Conservation (phyloP, 306 rosid genomes). For the Vicia faba region DNA sequence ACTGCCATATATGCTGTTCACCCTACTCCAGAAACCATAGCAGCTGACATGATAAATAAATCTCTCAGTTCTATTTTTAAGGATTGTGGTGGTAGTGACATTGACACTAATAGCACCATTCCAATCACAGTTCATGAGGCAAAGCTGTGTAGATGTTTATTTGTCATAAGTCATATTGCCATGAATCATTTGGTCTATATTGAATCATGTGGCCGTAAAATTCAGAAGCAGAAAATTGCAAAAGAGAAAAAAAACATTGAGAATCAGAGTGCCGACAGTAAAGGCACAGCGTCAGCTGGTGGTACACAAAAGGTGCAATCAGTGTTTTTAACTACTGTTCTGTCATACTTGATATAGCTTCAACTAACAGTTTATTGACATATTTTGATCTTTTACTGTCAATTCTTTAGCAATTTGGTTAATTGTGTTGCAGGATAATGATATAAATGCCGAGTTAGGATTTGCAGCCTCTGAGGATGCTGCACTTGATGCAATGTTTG, state of each 20-base stretch:
- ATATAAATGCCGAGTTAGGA: conserved; percentile 84
- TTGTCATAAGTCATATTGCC: conserved; percentile 80
- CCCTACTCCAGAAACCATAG: conserved; percentile 83
- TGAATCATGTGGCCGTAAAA: conserved; percentile 83
- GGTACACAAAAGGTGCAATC: conserved; percentile 62
- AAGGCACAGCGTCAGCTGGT: conserved; percentile 48
- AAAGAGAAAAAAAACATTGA: conserved; percentile 57
- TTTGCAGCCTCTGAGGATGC: conserved; percentile 97
- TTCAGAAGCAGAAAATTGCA: conserved; percentile 72
- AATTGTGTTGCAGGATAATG: conserved; percentile 62
- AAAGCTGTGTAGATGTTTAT: conserved; percentile 77
- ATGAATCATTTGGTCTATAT: conserved; percentile 89
- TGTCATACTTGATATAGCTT: conserved; percentile 18
- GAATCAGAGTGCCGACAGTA: conserved; percentile 48
- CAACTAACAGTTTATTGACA: conserved; percentile 13
- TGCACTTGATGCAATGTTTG: conserved; percentile 74
- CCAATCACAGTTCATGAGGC: conserved; percentile 62
- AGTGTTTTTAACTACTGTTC: conserved; percentile 10
- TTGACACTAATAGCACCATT: conserved; percentile 46
- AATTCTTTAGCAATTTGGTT: conserved; percentile 14
- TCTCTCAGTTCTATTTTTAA: conserved; percentile 63
- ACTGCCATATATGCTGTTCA: conserved; percentile 79
- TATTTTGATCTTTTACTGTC: conserved; percentile 22
- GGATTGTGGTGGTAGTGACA: conserved; percentile 54
- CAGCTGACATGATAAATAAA: conserved; percentile 68